Evolutionary conservation across 306 rosid genomes (phyloP).

Genomic region (Cicer chorassanicum): DNA sequence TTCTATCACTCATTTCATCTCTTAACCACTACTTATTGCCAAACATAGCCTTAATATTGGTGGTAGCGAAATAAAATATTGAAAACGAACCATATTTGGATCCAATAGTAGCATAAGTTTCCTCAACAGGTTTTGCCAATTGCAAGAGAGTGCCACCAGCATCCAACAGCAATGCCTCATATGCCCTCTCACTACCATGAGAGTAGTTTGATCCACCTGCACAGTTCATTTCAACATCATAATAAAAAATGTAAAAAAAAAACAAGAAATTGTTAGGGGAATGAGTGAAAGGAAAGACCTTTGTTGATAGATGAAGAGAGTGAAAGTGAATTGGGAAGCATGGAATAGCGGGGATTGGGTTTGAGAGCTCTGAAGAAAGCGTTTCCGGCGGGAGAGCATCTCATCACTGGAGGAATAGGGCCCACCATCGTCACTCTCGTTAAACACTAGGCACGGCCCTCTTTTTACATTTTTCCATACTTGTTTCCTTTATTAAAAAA

Average conservation of each 20-base stretch:
- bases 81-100: constrained; percentile 62
- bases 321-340: constrained; percentile 38
- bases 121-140: constrained; percentile 75
- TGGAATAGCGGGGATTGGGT: constrained; percentile 47
- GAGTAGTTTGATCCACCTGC: constrained; percentile 43
- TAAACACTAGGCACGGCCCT: neutral
- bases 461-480: too few species aligned
- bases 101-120: constrained; percentile 77
- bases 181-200: constrained; percentile 40
- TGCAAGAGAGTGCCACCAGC: constrained; percentile 98
- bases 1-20: neutral
- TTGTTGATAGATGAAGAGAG: constrained; percentile 51
- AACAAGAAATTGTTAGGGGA: neutral
- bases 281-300: constrained; percentile 41
- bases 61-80: too few species aligned
- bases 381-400: constrained; percentile 54
- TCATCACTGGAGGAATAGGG: constrained; percentile 40
- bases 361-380: constrained; percentile 54
- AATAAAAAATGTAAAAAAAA: neutral
- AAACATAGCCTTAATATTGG: too few species aligned
- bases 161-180: constrained; percentile 84
- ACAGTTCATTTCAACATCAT: neutral
- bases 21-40: too few species aligned
- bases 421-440: constrained; percentile 60
- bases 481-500: too few species aligned